Conservation (phyloP, 179 eudicot genomes). For the Amaranthus tricolor region DNA sequence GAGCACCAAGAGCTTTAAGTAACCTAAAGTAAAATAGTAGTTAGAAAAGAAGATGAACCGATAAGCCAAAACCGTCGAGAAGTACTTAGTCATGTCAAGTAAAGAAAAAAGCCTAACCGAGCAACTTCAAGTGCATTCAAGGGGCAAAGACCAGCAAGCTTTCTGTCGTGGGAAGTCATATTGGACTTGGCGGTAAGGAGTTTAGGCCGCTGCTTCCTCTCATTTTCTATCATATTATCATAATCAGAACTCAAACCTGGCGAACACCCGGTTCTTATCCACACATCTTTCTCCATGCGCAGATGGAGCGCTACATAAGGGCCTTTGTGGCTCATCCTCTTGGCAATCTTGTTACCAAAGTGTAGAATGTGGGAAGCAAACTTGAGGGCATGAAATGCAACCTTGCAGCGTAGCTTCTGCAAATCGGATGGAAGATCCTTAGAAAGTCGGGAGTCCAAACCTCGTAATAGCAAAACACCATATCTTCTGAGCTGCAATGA, state of each 20-base stretch:
- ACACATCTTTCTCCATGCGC: slow-evolving; percentile 91
- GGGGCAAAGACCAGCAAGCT: slow-evolving; percentile 95
- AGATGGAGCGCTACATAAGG: slow-evolving; percentile 89
- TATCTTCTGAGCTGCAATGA: slow-evolving; percentile 66
- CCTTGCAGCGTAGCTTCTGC: slow-evolving; percentile 99
- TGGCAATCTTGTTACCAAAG: slow-evolving; percentile 70
- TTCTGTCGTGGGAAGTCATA: slow-evolving; percentile 84
- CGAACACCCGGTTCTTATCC: slow-evolving; percentile 97
- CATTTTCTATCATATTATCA: slow-evolving; percentile 62
- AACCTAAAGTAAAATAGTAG: slow-evolving; percentile 38
- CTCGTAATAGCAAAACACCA: slow-evolving; percentile 71
- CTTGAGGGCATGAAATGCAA: slow-evolving; percentile 85
- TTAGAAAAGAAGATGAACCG: slow-evolving; percentile 2
- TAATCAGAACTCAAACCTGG: slow-evolving; percentile 69
- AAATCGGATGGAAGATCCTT: slow-evolving; percentile 90
- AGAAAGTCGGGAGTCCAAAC: slow-evolving; percentile 86
- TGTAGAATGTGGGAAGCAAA: slow-evolving; percentile 73
- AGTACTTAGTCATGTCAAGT: background rate
- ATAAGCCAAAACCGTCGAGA: background rate
- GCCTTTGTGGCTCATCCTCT: slow-evolving; percentile 84
- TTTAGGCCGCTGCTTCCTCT: slow-evolving; percentile 69
- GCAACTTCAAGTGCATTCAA: slow-evolving; percentile 81
- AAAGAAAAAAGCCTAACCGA: slow-evolving; percentile 40
- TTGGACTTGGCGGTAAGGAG: slow-evolving; percentile 83
- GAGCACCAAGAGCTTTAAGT: slow-evolving; percentile 92